Evolutionary conservation across 2,329 filamentous ascomycete species (phyloP), one percentile per base, ranked within the genome.

Genomic region (Huntiella savannae): DNA sequence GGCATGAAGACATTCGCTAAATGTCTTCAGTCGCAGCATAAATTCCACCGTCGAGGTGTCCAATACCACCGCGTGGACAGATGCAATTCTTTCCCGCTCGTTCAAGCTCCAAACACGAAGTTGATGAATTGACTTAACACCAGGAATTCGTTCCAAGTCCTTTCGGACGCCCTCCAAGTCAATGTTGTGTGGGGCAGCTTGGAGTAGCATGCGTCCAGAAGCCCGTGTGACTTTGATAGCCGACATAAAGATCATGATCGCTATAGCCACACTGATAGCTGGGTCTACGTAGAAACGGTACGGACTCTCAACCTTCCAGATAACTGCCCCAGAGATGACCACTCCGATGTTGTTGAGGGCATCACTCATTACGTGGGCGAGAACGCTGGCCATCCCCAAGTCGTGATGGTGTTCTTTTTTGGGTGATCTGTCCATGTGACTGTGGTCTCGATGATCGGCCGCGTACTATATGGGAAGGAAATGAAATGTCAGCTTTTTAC

Each of bases 281-380:
- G 82, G 81, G 55, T 87, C 82, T 4, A 77, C 79, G 53, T 85
- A 86, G 62, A 71, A 82, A 33, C 77, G 67, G 3, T 59, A 64
- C 1, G 70, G 63, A 28, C 70, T 74, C 28, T 67, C 56, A 0
- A 70, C 64, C 48, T 76, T 64, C 80, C 79, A 84, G 57, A 86
- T 79, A 32, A 83, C 65, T 2, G 78, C 55, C 0, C 77, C 79
- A 1, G 79, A 71, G 33, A 78, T 63, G 42, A 85, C 83, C 49
- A 87, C 80, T 7, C 79, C 80, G 8, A 85, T 58, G 53, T 87
- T 87, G 61, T 85, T 86, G 51, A 80, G 66, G 4, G 79, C 78
- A 54, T 87, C 82, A 32, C 79, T 77, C 2, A 82, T 55, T 19
- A 86, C 71, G 54, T 87, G 82, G 11, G 82, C 60, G 8, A 86